Conservation (phyloP, 257 asterid species). For the Avicennia marina region DNA sequence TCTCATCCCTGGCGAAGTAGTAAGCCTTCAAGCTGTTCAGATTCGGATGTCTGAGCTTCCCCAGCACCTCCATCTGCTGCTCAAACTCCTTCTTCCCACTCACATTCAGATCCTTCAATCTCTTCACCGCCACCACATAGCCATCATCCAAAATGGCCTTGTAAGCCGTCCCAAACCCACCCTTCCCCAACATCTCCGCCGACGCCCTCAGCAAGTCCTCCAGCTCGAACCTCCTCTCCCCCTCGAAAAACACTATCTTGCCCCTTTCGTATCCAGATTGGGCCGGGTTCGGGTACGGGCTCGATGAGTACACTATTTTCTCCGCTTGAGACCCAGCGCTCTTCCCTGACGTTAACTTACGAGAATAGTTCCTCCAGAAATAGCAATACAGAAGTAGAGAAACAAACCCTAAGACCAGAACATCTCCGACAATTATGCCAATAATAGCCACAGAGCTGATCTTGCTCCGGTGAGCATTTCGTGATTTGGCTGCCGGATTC, state of each 20-base stretch:
- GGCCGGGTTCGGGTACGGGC: constrained; percentile 61
- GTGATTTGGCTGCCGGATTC: constrained; percentile 34
- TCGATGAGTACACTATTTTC: constrained; percentile 69
- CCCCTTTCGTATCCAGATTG: constrained; percentile 62
- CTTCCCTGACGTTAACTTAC: constrained; percentile 25
- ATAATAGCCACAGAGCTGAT: constrained; percentile 53
- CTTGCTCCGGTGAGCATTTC: constrained; percentile 24
- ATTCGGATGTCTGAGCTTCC: constrained; percentile 72
- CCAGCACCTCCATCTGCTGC: constrained; percentile 89
- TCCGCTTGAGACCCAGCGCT: constrained; percentile 36
- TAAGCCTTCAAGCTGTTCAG: constrained; percentile 77
- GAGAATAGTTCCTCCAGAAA: constrained; percentile 45
- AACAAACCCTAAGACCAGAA: constrained; percentile 46
- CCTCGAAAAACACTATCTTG: constrained; percentile 78
- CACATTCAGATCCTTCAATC: constrained; percentile 71
- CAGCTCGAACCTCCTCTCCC: constrained; percentile 79
- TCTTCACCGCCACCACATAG: constrained; percentile 80
- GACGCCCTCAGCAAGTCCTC: constrained; percentile 94
- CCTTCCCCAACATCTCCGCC: constrained; percentile 92
- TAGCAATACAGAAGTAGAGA: constrained; percentile 60
- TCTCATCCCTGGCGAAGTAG: constrained; percentile 86
- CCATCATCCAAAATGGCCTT: constrained; percentile 91
- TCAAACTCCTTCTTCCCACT: constrained; percentile 76
- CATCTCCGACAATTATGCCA: constrained; percentile 63
- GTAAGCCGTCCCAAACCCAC: constrained; percentile 85